Base-by-base conservation (phyloP, 2,329 filamentous ascomycete genomes). In the Pezicula radicicola region DNA sequence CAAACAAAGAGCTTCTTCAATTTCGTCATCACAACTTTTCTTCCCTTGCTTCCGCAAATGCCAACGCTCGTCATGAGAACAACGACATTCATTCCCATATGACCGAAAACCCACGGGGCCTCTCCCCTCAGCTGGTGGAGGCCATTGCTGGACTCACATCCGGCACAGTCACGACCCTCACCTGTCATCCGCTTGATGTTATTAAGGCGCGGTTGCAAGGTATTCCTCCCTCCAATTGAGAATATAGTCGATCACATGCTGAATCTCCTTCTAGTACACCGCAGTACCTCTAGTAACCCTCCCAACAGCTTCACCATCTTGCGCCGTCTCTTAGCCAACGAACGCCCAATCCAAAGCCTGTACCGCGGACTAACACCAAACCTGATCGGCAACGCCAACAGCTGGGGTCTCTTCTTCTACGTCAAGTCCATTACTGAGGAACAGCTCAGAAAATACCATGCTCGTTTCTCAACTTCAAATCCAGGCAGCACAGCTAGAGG, bases 121-220 rank as follows among this genome's bases (percentile, higher is more conserved):
- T 88, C 67, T 87, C 88, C 65, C 84, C 89, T 72, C 90, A 88
- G 63, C 71, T 89, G 66, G 82, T 97, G 71, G 94, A 97, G 80
- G 87, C 88, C 65, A 78, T 92, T 68, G 91, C 94, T 55, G 94
- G 94, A 62, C 87, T 99, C 70, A 88, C 87, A 58, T 94, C 94
- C 54, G 94, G 94, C 55, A 80, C 91, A 51, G 80, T 91, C 61
- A 88, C 92, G 49, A 97, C 94, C 21, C 78, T 97, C 46, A 86
- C 85, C 51, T 88, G 94, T 48, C 93, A 97, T 68, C 94, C 94
- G 30, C 83, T 99, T 54, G 94, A 99, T 73, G 85, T 99, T 58
- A 85, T 97, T 68, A 99, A 99, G 78, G 97, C 93, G 55, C 88
- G 94, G 58, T 84, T 99, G 67, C 94, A 99, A 75, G 85, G 89